Evolutionary conservation across 345 rosid species (phyloP).

Genomic region (Gossypium raimondii): DNA sequence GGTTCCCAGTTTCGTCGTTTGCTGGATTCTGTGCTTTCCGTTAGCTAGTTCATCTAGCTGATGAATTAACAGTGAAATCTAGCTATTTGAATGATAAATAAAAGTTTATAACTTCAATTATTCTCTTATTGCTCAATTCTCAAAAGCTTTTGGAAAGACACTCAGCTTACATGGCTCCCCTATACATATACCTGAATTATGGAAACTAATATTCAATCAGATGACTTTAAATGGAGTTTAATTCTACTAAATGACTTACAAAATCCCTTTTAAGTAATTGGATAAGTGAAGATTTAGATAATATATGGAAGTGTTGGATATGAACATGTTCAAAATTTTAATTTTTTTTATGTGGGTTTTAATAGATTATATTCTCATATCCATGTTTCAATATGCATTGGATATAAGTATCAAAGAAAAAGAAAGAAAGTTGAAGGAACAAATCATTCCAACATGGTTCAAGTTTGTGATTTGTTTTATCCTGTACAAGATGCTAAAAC

Average conservation of each 20-base stretch:
- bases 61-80: constrained; percentile 1
- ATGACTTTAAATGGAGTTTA: not conserved
- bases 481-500: not conserved
- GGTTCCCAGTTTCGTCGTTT: not conserved
- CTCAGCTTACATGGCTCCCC: not conserved
- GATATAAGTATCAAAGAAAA: too few species aligned
- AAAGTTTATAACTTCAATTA: not conserved
- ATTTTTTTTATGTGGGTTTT: not conserved
- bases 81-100: not conserved
- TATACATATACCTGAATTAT: not conserved
- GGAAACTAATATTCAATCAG: not conserved
- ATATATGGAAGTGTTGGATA: not conserved
- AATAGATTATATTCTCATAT: not conserved
- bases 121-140: not conserved
- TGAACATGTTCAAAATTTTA: not conserved
- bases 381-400: not conserved
- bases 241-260: not conserved
- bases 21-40: constrained; percentile 1
- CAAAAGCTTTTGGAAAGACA: not conserved
- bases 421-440: not conserved
- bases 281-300: not conserved
- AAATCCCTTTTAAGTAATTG: not conserved
- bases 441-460: not conserved
- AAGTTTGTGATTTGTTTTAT: not conserved
- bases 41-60: constrained; percentile 9